Evolutionary conservation across 257 asterid species (phyloP), one percentile per base, ranked within the genome.

Genomic region (Lycium barbarum): DNA sequence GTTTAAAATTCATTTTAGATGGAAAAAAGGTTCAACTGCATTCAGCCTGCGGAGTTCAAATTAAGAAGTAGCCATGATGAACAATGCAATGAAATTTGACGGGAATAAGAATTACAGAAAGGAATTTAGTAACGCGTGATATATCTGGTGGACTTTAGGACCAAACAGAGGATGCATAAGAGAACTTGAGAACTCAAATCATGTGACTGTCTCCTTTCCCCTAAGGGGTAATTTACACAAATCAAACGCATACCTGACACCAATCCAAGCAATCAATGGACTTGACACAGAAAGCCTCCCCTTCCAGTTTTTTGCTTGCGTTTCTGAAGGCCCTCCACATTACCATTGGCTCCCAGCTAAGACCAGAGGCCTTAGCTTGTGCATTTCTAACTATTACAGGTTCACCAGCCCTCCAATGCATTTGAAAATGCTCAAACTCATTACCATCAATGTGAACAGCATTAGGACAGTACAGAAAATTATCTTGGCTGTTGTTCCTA

Each of bases 301-400:
- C 91, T 33, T 88, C 89, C 72, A 92, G 61, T 83, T 89, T 92
- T 88, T 84, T 91, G 80, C 91, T 91, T 13, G 94, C 98, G 49
- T 47, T 88, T 86, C 91, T 94, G 86, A 94, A 91, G 84, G 98
- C 98, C 88, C 96, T 91, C 91, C 94, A 87, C 97, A 94, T 93
- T 86, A 94, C 98, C 90, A 87, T 90, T 26, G 98, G 98, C 88
- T 93, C 98, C 98, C 98, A 94, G 88, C 98, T 94, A 85, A 94
- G 97, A 84, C 96, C 98, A 43, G 94, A 89, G 61, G 92, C 92
- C 88, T 53, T 84, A 36, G 86, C 88, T 70, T 90, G 84, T 4
- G 89, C 87, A 79, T 93, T 89, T 86, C 92, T 89, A 82, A 94
- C 95, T 83, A 94, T 83, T 58, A 94, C 93, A n/a, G 98, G 98